Base-by-base conservation (phyloP, 2,329 filamentous ascomycete genomes). In the Thielaviopsis populi region DNA sequence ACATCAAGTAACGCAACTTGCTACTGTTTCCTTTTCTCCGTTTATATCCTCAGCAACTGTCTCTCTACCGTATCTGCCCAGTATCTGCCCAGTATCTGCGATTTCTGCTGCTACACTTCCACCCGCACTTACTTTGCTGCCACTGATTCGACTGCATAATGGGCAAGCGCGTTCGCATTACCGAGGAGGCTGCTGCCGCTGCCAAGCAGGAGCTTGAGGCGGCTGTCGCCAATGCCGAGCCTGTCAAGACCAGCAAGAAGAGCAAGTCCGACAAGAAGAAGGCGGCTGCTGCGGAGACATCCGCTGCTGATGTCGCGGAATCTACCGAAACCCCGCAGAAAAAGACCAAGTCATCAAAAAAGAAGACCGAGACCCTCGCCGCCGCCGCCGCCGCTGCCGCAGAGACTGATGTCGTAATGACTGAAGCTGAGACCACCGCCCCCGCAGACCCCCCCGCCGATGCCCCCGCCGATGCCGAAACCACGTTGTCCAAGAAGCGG, bases 401-500 rank as follows among this genome's bases (percentile, higher is more conserved):
- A n/a, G 53, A 37, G 24, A 33, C 53, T n/a, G 42, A 61, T 19
- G 42, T 13, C 41, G 8, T 27, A 10, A 48, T 22, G 61, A n/a
- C 8, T 1, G 22, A 53, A 13, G 22, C 46, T 24, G 46, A 53
- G 27, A 42, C 46, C 17, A 30, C 24, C n/a, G 27, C 54, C 54
- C n/a, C n/a, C n/a, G n/a, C n/a, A n/a, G n/a, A n/a, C n/a, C n/a
- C n/a, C n/a, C n/a, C n/a, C n/a, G n/a, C n/a, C n/a, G n/a, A n/a
- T n/a, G 8, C 33, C 13, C 46, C 27, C 13, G 58, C 46, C 19
- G 48, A 63, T 30, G 53, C 19, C 42, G 42, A 67, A 19, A 41
- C 59, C 43, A 64, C 48, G n/a, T 41, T 72, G 33, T 75, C 77
- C 64, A 87, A 81, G 72, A 90, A 95, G 77, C 87, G 88, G 74